Base-by-base conservation (phyloP, 345 rosid genomes). In the Ceriops decandra region DNA sequence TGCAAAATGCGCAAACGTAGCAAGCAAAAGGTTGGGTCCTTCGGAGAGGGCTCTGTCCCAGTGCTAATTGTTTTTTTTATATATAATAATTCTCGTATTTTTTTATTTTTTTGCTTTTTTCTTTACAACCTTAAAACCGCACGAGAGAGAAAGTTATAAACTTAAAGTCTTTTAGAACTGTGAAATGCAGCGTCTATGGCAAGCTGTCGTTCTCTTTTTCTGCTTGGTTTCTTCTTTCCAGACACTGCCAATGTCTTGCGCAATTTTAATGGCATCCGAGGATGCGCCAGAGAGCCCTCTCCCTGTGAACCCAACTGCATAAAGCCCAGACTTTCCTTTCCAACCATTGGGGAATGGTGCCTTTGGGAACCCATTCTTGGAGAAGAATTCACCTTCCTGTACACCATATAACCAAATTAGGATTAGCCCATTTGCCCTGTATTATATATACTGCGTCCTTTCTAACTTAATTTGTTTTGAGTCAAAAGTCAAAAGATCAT, bases 231-330 rank as follows among this genome's bases (percentile, higher is more conserved):
- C 96, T 70, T 86, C 85, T 16, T 88, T 88, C 86, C 87, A 93
- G 67, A 76, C 77, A 30, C 68, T 78, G 51, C 92, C 82, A 63
- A 91, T 91, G 63, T 91, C 98, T 57, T 82, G 84, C 19, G 92
- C 91, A 6, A 91, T 85, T 62, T 77, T 85, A 54, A 79, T 67
- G 7, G 98, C 90, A 67, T 93, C 97, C 2, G 82, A 62, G 1
- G 93, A 86, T 38, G 92, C 93, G 57, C 98, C 98, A 19, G 93
- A 86, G 62, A 93, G 80, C 19, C 91, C 98, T 86, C 86, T 93
- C 74, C 80, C 87, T 16, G 98, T 87, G 80, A 93, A 93, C 68
- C 98, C 98, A 35, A 86, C 98, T 30, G 97, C 97, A 72, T 92
- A 92, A 51, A 92, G 79, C 60, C 98, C 97, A 0, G 83, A 77